These are phyloP conservation scores for Pistacia vera DNA, from an alignment of 345 rosid species.

Conservation along the genomic window DNA sequence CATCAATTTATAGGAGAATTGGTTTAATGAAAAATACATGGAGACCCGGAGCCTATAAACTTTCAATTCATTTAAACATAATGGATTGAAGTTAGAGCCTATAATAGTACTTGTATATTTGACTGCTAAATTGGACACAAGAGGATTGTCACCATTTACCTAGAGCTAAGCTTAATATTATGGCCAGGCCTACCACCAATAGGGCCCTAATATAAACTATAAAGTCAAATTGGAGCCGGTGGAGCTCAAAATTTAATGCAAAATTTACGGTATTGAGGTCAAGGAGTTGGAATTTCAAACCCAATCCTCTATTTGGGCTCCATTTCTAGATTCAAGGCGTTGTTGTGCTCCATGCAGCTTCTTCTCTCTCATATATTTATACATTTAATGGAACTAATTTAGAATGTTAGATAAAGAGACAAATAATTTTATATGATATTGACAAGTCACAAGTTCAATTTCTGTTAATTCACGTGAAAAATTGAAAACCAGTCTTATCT, in stretches of 20 bases:
- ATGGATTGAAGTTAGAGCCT: not conserved
- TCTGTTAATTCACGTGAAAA: not conserved
- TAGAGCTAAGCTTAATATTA: no score
- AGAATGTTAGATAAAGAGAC: not conserved
- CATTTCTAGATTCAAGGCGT: not conserved
- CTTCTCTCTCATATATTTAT: no score
- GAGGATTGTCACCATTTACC: not conserved
- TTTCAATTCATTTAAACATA: no score
- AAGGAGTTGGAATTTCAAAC: not conserved
- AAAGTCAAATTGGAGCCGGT: slow-evolving; percentile 8
- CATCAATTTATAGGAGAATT: no score
- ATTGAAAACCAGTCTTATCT: no score
- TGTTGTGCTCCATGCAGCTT: no score
- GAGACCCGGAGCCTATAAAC: no score
- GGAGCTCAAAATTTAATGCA: slow-evolving; percentile 9
- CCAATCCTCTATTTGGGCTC: not conserved
- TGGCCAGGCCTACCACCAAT: not conserved
- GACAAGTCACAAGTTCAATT: not conserved
- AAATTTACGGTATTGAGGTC: not conserved
- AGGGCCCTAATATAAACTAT: not conserved
- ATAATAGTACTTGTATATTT: not conserved
- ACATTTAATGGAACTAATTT: not conserved
- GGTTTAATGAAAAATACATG: no score
- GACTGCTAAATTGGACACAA: slow-evolving; percentile 1
- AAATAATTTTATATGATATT: not conserved